Base-by-base conservation (phyloP, 1,284 basidiomycete species). In the Ceratobasidium sp. region DNA sequence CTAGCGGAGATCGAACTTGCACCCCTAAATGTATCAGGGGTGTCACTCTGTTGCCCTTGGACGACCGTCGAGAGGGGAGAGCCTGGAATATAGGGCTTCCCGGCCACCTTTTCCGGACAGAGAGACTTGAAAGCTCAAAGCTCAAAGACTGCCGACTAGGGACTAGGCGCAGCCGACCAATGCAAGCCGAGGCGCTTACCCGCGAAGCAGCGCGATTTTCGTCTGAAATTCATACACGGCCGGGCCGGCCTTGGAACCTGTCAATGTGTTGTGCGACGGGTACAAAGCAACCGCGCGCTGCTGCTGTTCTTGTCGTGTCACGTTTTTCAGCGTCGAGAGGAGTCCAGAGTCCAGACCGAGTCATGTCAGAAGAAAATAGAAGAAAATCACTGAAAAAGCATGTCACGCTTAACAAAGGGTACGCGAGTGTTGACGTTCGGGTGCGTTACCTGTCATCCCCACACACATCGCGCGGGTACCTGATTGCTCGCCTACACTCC, bases 161-260 rank as follows among this genome's bases (percentile, higher is more conserved):
- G 57, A 60, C 8, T 60, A 60, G 57, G 16, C 14, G 30, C 33
- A 8, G 38, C 10, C 12, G 30, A 35, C n/a, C n/a, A n/a, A n/a
- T n/a, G n/a, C n/a, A n/a, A n/a, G n/a, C n/a, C n/a, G n/a, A 12
- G 30, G 57, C 57, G 57, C 57, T 60, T 60, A 60, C 30, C 57
- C 23, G 33, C 27, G 57, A 60, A 60, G 23, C 30, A 16, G 5
- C 57, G 16, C 4, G 12, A 33, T 12, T 20, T 60, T 20, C 30
- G 57, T 60, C 57, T 60, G 57, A 60, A 60, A 60, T 60, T n/a
- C n/a, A n/a, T n/a, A n/a, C n/a, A 23, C 57, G 57, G 57, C 57
- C 14, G 54, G 14, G 6, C 33, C 55, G 55, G 55, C n/a, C n/a
- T n/a, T n/a, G n/a, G n/a, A n/a, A 38, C 38, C 57, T 60, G 57